Conservation (phyloP, 202 grass and related monocot genomes). For the Musa balbisiana region DNA sequence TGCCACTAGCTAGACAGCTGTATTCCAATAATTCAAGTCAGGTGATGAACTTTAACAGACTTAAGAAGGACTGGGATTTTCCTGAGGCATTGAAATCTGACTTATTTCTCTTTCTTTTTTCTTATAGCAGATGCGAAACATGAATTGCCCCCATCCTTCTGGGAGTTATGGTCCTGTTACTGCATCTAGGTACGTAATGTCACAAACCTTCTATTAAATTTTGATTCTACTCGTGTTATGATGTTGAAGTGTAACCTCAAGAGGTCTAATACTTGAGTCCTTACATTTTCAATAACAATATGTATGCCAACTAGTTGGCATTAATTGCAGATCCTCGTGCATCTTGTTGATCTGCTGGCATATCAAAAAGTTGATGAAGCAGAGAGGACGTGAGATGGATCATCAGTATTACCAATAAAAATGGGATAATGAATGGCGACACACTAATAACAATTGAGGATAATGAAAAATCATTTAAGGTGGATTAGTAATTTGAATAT, state of each 20-base stretch:
- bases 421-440: too few relatives aligned
- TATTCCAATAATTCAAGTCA: neutral
- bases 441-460: too few relatives aligned
- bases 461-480: too few relatives aligned
- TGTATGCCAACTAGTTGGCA: neutral
- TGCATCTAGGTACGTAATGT: slow-evolving; percentile 1
- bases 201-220: neutral
- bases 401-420: too few relatives aligned
- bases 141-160: neutral
- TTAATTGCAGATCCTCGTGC: neutral
- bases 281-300: neutral
- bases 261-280: neutral
- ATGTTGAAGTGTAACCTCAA: neutral
- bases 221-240: neutral
- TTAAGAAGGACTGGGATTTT: too few relatives aligned
- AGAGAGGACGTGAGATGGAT: too few relatives aligned
- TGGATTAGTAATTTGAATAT: too few relatives aligned
- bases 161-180: slow-evolving; percentile 1
- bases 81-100: neutral
- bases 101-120: neutral
- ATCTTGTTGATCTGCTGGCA: neutral
- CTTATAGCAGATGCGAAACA: neutral
- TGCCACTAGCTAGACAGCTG: neutral
- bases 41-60: neutral
- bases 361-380: too few relatives aligned